Evolutionary conservation across 2,329 filamentous ascomycete genomes (phyloP).

Genomic region (Penicillium freii): DNA sequence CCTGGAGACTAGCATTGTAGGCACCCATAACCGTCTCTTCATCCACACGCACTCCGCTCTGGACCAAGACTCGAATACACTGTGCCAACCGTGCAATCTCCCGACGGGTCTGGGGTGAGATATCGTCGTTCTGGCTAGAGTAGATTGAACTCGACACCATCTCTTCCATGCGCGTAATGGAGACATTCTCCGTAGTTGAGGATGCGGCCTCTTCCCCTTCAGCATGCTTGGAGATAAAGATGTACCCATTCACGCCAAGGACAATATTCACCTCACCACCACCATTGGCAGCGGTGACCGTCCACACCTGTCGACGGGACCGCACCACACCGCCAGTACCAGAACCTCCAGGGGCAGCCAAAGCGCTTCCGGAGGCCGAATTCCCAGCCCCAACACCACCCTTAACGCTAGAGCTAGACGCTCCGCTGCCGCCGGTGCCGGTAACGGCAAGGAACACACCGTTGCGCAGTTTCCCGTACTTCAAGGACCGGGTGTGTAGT

Average conservation of each 20-base stretch:
- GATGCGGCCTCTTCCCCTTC: slow-evolving; percentile 49
- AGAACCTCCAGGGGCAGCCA: slow-evolving; percentile 62
- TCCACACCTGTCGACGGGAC: slow-evolving; percentile 83
- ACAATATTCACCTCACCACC: slow-evolving; percentile 72
- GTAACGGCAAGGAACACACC: slow-evolving; percentile 81
- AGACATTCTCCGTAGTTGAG: slow-evolving; percentile 53
- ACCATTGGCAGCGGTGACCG: slow-evolving; percentile 54
- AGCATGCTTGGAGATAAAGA: slow-evolving; percentile 87
- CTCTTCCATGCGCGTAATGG: slow-evolving; percentile 85
- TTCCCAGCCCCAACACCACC: slow-evolving; percentile 36
- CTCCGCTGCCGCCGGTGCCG: slow-evolving; percentile 70
- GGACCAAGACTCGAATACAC: slow-evolving; percentile 77
- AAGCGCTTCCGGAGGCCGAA: slow-evolving; percentile 49
- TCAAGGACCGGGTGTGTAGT: slow-evolving; percentile 83
- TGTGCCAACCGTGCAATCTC: slow-evolving; percentile 85
- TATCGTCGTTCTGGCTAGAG: slow-evolving; percentile 89
- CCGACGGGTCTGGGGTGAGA: slow-evolving; percentile 71
- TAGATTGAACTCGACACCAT: slow-evolving; percentile 81
- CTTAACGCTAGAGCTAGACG: slow-evolving; percentile 39
- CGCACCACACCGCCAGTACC: slow-evolving; percentile 70
- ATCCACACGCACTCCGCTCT: slow-evolving; percentile 79
- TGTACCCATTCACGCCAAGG: slow-evolving; percentile 92
- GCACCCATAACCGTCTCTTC: slow-evolving; percentile 82
- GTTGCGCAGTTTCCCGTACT: slow-evolving; percentile 94
- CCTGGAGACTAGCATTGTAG: slow-evolving; percentile 77